Evolutionary conservation across 2,329 filamentous ascomycete genomes (phyloP), one percentile per base, ranked within the genome.

Genomic region (Phialophora tarda): DNA sequence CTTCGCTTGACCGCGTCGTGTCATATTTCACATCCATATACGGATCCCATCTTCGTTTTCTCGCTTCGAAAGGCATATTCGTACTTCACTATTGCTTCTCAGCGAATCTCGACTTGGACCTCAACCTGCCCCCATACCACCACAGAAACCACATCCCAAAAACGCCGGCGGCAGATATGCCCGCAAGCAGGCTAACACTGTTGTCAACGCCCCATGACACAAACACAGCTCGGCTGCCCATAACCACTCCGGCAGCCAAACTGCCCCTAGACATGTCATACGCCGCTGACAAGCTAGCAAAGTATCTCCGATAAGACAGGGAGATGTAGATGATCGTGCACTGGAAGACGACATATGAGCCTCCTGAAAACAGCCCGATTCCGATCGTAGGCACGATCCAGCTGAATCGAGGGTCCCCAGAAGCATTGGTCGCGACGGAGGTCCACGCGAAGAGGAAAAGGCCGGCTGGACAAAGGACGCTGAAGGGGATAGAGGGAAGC

Each of bases 321-420:
- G 58, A 51, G 44, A 60, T 60, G 58, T 60, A 60, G 58, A 50
- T 50, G 58, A 60, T 60, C 10, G 44, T 50, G 58, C 58, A 50
- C n/a, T 60, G 58, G 44, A 60, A 60, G 17, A 60, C 58, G n/a
- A 50, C 41, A 44, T 34, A 60, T 41, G 26, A 32, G 24, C 41
- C 44, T n/a, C 58, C 58, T 6, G 58, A 50, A n/a, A 60, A 60
- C 26, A 60, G 26, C 4, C 41, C 58, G 23, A 60, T 51, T 17
- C 58, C 58, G 32, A 51, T 32, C 3, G 58, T 60, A 4, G 58
- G 58, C 6, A 60, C 58, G 24, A 60, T 60, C 58, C 58, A 60
- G 44, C 50, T 41, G 44, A 51, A 50, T 3, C 26, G 10, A 7
- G 58, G 58, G 4, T 32, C 23, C 23, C 8, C 41, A n/a, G 4